Evolutionary conservation across 2,329 filamentous ascomycete species (phyloP), one percentile per base, ranked within the genome.

Genomic region (Colletotrichum tanaceti): DNA sequence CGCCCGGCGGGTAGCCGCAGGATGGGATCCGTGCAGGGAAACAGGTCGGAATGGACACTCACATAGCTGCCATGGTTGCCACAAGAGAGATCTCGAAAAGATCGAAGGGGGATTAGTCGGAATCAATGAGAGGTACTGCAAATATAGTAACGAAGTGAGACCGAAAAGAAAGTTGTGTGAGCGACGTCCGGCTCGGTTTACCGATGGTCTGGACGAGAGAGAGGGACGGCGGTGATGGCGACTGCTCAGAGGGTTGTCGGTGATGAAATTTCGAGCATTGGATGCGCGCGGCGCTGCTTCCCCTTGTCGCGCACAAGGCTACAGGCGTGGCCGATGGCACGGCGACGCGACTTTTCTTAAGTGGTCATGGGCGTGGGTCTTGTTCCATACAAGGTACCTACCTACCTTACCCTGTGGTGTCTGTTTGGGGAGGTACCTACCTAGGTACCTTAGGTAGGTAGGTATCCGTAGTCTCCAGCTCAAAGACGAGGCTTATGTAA

Each of bases 51-150:
- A 46, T 35, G 49, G 11, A 43, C 16, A 69, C 66, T 69, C 63
- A 69, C 66, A 69, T 71, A 44, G 69, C 69, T 50, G 69, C 69
- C 69, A 71, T 71, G 65, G 43, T 69, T 62, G 35, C 43, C 20
- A 41, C 39, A n/a, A n/a, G 46, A 65, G 54, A 44, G 24, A 20
- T 52, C 32, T 10, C 39, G 50, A 59, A 65, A 52, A 22, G 44
- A 28, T 20, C 16, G 46, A 46, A 35, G 24, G 18, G 32, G 35
- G 41, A n/a, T 47, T 10, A 53, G 44, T 53, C 39, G 39, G 22
- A 39, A 22, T 58, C 39, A 46, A 52, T 41, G 22, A 28, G 18
- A n/a, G n/a, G 14, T 32, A 32, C 57, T 46, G 53, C 46, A 43
- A 22, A 58, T 32, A 46, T 10, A n/a, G 22, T 6, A 39, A 24